Base-by-base conservation (phyloP, 345 rosid genomes). In the Physaria fendleri region DNA sequence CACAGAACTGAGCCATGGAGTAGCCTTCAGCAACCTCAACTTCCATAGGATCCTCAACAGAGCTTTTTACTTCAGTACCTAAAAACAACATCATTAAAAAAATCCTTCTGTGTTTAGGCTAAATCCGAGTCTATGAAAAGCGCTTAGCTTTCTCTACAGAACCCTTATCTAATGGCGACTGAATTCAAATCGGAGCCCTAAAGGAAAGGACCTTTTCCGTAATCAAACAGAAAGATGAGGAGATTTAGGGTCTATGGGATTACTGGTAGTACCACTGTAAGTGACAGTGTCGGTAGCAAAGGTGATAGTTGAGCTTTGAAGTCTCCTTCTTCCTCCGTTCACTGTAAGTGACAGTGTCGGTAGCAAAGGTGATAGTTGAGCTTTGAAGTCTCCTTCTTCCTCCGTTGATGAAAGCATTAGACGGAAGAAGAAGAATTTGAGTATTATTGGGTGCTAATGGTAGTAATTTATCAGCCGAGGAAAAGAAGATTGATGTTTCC, bases 11-110 rank as follows among this genome's bases (percentile, higher is more conserved):
- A 51, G 85, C 77, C 65, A 83, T 70, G 20, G 82, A 79, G 72
- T 73, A 87, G 25, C 97, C 97, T 56, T 80, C 49, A 12, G 81
- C 91, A 49, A 85, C 82, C 74, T 86, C 94, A 59, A 70, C 77
- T 7, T 84, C 86, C 58, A 56, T 64, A 40, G 75, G 44, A 44
- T 68, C 85, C 18, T 69, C 82, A 73, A 68, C 72, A 22, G 40
- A 17, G 7, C 38, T 37, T 71, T 72, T 79, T 30, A 80, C 80
- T 78, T 65, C 62, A 22, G 63, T 53, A 78, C 79, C 97, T 84
- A 41, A 42, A n/a, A 30, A 12, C 32, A 60, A 38, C 25, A 71
- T 55, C 24, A 37, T 32, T 51, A 5, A 35, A 18, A 13, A 44
- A 17, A 39, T 4, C 17, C 17, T 50, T 21, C 4, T 7, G 1